Evolutionary conservation across 441 rosid genomes (phyloP).

Genomic region (Codiaeum variegatum): DNA sequence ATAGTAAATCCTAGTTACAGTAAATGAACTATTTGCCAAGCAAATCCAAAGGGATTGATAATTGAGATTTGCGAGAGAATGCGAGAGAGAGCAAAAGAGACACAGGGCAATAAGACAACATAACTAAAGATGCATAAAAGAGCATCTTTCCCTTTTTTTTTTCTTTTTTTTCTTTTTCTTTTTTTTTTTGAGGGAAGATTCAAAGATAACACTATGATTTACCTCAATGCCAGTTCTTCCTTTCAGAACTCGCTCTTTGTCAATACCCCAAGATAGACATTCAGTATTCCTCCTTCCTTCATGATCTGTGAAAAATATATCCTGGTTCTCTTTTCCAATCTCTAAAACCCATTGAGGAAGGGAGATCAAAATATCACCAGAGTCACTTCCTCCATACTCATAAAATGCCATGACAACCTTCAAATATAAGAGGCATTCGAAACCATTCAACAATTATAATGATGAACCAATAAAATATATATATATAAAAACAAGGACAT

Average conservation of each 20-base stretch:
- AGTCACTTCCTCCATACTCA: slow-evolving; percentile 89
- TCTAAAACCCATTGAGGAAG: slow-evolving; percentile 98
- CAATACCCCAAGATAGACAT: slow-evolving; percentile 94
- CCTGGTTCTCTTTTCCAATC: slow-evolving; percentile 87
- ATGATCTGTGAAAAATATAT: slow-evolving; percentile 89
- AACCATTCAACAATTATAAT: slow-evolving; percentile 12
- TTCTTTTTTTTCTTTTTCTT: too few relatives aligned
- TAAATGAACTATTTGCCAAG: background rate
- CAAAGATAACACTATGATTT: slow-evolving; percentile 20
- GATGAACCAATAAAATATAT: background rate
- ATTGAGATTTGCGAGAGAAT: background rate
- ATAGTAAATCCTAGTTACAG: background rate
- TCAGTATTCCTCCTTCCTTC: slow-evolving; percentile 96
- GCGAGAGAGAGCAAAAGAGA: background rate
- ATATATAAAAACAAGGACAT: background rate
- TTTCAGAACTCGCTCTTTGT: slow-evolving; percentile 82
- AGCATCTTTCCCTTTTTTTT: too few relatives aligned
- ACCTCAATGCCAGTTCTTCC: slow-evolving; percentile 98
- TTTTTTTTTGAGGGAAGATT: background rate
- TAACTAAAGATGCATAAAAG: background rate
- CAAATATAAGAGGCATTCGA: slow-evolving; percentile 29
- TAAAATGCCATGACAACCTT: slow-evolving; percentile 96
- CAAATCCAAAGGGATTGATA: background rate
- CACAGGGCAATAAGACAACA: background rate
- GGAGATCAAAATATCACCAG: slow-evolving; percentile 83